Conservation (phyloP, 129 eudicot genomes). For the Logfia minima region DNA sequence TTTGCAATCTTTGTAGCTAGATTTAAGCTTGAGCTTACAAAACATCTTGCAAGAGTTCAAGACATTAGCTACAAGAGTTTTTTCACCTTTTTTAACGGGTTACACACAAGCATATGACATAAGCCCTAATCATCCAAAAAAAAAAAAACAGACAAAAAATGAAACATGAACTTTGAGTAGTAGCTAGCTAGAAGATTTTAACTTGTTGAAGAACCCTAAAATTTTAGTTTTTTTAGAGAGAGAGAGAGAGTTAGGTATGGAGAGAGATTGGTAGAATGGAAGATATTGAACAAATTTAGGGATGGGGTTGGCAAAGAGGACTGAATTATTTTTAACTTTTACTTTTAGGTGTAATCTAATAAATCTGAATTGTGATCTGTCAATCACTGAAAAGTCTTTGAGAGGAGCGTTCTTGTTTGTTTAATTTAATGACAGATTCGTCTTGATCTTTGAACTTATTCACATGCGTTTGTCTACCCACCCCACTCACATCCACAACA, state of each 20-base stretch:
- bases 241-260: constrained; percentile 13
- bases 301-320: constrained; percentile 12
- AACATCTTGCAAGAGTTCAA: background rate
- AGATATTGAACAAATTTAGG: constrained; percentile 24
- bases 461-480: constrained; percentile 38
- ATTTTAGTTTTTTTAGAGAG: background rate
- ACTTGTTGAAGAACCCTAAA: constrained; percentile 15
- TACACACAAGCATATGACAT: background rate
- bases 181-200: background rate
- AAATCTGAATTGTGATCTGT: constrained; percentile 36
- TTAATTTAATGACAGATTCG: constrained; percentile 40
- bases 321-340: constrained; percentile 7
- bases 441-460: constrained; percentile 35
- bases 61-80: background rate
- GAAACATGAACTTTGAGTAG: background rate
- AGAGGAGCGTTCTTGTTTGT: constrained; percentile 37
- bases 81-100: background rate
- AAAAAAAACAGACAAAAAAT: background rate
- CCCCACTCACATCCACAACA: background rate
- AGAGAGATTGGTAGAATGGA: constrained; percentile 23
- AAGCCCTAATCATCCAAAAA: constrained; percentile 24
- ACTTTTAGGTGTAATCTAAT: constrained; percentile 29
- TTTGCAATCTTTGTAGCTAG: background rate
- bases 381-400: constrained; percentile 40
- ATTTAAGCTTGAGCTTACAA: background rate